These are phyloP conservation scores for Penicillium sp. DNA, from an alignment of 2,329 filamentous ascomycete species.

Conservation along the genomic window DNA sequence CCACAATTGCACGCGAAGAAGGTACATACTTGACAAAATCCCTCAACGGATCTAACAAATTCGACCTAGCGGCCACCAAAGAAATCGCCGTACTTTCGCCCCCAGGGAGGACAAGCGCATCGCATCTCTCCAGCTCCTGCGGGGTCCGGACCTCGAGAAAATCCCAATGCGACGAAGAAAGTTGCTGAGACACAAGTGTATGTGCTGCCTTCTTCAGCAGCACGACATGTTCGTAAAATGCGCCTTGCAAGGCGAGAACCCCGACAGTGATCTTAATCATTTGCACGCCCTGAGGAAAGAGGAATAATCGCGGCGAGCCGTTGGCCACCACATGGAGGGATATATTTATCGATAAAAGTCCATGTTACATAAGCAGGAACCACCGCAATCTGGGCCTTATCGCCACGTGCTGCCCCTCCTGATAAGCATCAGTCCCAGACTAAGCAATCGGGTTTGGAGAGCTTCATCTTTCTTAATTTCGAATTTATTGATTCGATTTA, in stretches of 20 bases:
- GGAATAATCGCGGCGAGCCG: background rate
- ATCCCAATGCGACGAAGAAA: conserved; percentile 50
- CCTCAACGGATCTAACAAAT: conserved; percentile 79
- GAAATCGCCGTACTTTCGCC: conserved; percentile 95
- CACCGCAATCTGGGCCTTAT: background rate
- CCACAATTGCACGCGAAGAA: background rate
- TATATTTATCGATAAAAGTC: conserved; percentile 8
- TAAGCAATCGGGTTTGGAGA: background rate
- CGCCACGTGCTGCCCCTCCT: conserved; percentile 19
- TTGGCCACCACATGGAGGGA: conserved; percentile 8
- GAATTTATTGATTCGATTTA: background rate
- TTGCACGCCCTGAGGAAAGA: conserved; percentile 11
- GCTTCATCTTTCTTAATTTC: background rate
- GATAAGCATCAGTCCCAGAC: conserved; percentile 9
- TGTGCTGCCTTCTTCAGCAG: conserved; percentile 72
- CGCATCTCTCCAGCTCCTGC: conserved; percentile 71
- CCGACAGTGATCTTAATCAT: conserved; percentile 60
- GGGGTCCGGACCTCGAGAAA: conserved; percentile 83
- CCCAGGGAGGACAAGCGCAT: conserved; percentile 87
- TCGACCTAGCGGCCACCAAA: conserved; percentile 80
- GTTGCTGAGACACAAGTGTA: conserved; percentile 43
- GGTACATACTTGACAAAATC: conserved; percentile 83
- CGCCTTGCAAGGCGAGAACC: conserved; percentile 82
- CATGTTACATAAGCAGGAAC: conserved; percentile 13
- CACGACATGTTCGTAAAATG: conserved; percentile 85